Base-by-base conservation (phyloP, 2,329 filamentous ascomycete species). In the Pseudonectria buxi region DNA sequence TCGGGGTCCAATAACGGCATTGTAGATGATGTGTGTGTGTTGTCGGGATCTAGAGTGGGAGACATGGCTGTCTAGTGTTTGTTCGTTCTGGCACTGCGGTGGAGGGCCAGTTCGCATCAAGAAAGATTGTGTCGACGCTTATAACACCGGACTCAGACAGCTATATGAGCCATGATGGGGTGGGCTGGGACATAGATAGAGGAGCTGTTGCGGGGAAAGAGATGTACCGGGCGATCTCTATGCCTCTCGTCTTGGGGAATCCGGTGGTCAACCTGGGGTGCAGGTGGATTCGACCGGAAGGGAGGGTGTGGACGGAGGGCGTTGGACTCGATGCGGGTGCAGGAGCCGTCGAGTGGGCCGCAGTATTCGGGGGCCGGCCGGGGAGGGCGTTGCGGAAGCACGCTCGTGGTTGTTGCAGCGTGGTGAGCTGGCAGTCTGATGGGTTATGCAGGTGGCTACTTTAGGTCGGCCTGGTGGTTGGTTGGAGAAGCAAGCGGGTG, bases 121-220 rank as follows among this genome's bases (percentile, higher is more conserved):
- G 18, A 45, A 49, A 54, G 56, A 57, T 56, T 49, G 56, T 43
- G 49, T 58, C 47, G 55, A 58, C 56, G 53, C 60, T 59, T 63
- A 63, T 61, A 57, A 57, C 47, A 51, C 32, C 26, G 14, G 28
- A 39, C 46, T 50, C 47, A 53, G 47, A 44, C 49, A 46, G 46
- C 45, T 50, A 49, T 49, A 47, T 46, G 47, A 58, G 57, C 56
- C 59, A 62, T 62, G 45, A 53, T 57, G 55, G 46, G 46, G 53
- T 41, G 48, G 51, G 43, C 46, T 50, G 50, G 46, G 45, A 48
- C 40, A 54, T 40, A 36, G 32, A 41, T 45, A 45, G 43, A 37
- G 36, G 36, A 36, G 28, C 29, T 39, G 49, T 49, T 50, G 48
- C 46, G 50, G 49, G 51, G 49, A 43, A 52, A 36, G 43, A 26